Evolutionary conservation across 495 filamentous ascomycete genomes (phyloP), one percentile per base, ranked within the genome.

Genomic region (Aspergillus nanangensis): DNA sequence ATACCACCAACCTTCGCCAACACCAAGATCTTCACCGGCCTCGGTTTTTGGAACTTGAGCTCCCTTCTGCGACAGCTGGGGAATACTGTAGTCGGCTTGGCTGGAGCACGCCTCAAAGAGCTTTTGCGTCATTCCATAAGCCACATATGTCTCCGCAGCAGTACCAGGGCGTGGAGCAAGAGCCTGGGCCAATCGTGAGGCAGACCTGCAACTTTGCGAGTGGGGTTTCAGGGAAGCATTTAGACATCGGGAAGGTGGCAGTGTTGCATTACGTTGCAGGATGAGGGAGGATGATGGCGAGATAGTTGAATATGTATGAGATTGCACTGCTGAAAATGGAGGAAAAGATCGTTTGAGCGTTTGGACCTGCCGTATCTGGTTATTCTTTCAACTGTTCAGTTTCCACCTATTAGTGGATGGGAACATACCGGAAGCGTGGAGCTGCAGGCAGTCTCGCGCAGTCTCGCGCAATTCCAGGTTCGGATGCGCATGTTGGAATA

Each of bases 1-100:
- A 66, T 92, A 89, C 93, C 93, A 96, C 81, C 83, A 86, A 21
- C 84, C 80, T 24, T 73, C 74, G 11, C 84, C 83, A 21, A 82
- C 72, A 13, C 90, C 90, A 13, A 96, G 62, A 62, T 96, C 82
- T 59, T 90, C 86, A 1, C 84, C 88, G 20, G 80, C 78, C 24
- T 74, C 78, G 2, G 82, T 87, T 50, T 76, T 80, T 20, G 82
- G 78, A 24, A 89, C 66, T 20, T 77, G 71, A 0, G 51, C 67
- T 2, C 77, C 72, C 54, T 78, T 77, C 51, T 73, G 68, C 27
- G 76, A 66, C 24, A 65, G 55, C 42, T 80, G 69, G 2, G 80
- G 74, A 41, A 90, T 84, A 13, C 62, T 70, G 59, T 97, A 97
- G 35, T 80, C 79, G 29, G 84, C 90, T 56, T 90, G 86, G 20